A percentile compares a stretch with the other conserved stretches of the same genome.
Conservation (phyloP, 2,329 filamentous ascomycete species). For the Sporothrix dimorphospora region DNA sequence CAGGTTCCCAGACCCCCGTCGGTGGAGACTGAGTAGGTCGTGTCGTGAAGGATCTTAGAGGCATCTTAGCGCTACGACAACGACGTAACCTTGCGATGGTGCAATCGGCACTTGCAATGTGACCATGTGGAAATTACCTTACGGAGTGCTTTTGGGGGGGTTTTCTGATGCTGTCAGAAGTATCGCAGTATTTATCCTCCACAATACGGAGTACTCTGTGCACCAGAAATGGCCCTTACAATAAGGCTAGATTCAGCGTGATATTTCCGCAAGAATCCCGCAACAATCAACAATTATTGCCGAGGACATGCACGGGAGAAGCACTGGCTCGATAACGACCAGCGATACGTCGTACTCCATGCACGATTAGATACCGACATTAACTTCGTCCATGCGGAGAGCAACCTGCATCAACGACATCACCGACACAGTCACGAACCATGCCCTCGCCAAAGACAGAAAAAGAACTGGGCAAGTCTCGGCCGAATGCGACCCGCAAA, state of each 20-base stretch:
- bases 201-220: neutral
- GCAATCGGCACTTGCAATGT: slow-evolving; percentile 1
- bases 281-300: no score
- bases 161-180: neutral
- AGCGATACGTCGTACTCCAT: neutral
- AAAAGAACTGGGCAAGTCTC: neutral
- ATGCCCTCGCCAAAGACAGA: neutral
- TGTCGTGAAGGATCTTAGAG: neutral
- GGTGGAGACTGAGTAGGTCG: neutral
- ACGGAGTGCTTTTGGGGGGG: neutral
- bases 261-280: neutral
- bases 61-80: neutral
- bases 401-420: neutral
- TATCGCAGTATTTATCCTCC: neutral
- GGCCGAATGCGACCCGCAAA: neutral
- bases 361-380: neutral
- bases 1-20: neutral
- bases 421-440: neutral
- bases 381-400: neutral
- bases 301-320: no score
- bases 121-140: neutral
- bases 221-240: neutral
- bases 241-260: neutral
- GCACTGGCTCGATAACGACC: neutral
- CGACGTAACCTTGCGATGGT: neutral